Conservation (phyloP, 306 rosid genomes). For the Quercus wislizeni region DNA sequence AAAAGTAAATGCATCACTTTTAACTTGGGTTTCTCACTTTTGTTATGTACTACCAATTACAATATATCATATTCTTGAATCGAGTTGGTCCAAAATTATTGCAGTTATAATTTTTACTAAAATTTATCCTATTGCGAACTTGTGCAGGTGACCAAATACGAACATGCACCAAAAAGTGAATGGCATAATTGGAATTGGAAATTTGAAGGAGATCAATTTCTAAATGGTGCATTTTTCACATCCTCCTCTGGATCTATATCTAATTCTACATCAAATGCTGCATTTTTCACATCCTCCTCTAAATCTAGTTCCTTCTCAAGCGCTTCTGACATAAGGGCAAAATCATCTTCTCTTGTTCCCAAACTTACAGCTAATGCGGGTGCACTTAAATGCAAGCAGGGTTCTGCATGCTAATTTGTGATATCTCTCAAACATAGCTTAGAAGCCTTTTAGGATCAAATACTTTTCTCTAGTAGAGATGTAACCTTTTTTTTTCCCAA, state of each 20-base stretch:
- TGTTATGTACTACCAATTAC: no score
- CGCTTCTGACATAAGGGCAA: constrained; percentile 85
- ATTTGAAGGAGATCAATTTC: constrained; percentile 65
- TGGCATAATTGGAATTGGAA: constrained; percentile 96
- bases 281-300: constrained; percentile 3
- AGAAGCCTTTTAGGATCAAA: constrained; percentile 22
- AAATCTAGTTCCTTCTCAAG: constrained; percentile 83
- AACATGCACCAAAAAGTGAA: constrained; percentile 83
- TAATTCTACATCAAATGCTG: no score
- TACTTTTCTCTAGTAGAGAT: constrained; percentile 23
- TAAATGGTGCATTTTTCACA: constrained; percentile 90
- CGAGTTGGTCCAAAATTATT: no score
- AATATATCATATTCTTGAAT: no score
- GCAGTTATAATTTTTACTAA: no score
- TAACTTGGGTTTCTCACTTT: no score
- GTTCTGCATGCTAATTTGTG: constrained; percentile 74
- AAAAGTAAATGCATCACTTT: no score
- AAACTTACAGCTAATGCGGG: constrained; percentile 66
- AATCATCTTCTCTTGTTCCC: constrained; percentile 78
- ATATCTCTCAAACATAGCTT: constrained; percentile 27
- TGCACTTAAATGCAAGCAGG: constrained; percentile 63
- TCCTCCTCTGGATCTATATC: constrained; percentile 5
- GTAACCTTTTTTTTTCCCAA: not conserved
- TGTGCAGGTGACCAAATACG: constrained; percentile 84
- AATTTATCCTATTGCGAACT: not conserved